These are phyloP conservation scores for Centella asiatica DNA, from an alignment of 129 eudicot species.

Conservation along the genomic window DNA sequence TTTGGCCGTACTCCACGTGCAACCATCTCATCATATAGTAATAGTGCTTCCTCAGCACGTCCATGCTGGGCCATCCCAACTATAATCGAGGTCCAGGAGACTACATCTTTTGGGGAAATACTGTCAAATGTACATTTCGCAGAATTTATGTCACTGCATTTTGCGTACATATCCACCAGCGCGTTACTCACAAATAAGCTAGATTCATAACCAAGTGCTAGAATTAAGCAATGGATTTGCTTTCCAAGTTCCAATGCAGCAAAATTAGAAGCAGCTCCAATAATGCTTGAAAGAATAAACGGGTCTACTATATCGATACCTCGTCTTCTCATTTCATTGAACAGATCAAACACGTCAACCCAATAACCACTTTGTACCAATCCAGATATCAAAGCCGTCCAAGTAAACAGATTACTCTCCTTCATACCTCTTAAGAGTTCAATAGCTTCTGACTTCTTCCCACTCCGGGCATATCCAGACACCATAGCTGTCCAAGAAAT, in stretches of 20 bases:
- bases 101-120: constrained; percentile 43
- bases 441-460: constrained; percentile 50
- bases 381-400: constrained; percentile 88
- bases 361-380: constrained; percentile 62
- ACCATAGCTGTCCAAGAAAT: constrained; percentile 68
- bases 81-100: constrained; percentile 93
- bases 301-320: constrained; percentile 50
- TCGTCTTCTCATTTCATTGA: constrained; percentile 49
- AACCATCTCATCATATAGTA: constrained; percentile 54
- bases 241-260: constrained; percentile 61
- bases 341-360: constrained; percentile 39
- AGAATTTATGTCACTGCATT: constrained; percentile 67
- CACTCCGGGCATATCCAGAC: constrained; percentile 61
- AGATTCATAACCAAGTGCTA: constrained; percentile 51
- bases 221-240: constrained; percentile 58
- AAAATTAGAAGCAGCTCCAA: constrained; percentile 60
- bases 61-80: constrained; percentile 94
- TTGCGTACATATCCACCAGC: constrained; percentile 79
- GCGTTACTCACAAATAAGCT: constrained; percentile 50
- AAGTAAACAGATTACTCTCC: constrained; percentile 33
- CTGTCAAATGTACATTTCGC: constrained; percentile 41
- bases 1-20: constrained; percentile 53
- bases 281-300: constrained; percentile 53
- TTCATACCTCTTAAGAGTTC: constrained; percentile 40
- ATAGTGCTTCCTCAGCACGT: constrained; percentile 57